These are phyloP conservation scores for Lentinula novae-zelandiae DNA, from an alignment of 1,284 basidiomycete species.

Conservation along the genomic window DNA sequence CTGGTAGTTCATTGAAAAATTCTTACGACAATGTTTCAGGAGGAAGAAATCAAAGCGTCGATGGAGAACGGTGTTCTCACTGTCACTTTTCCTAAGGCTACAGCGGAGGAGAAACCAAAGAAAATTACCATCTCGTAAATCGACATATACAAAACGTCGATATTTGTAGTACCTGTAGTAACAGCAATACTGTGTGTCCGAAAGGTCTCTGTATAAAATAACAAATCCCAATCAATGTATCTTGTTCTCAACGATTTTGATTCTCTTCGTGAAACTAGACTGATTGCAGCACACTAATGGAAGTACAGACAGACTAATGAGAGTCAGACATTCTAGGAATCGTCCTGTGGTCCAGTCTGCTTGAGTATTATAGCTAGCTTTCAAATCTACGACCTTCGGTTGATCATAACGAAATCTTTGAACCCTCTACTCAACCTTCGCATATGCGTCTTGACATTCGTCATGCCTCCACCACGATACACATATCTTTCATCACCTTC, in stretches of 20 bases:
- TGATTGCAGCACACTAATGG: too few relatives aligned
- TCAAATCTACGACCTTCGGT: neutral
- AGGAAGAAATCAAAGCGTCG: constrained; percentile 17
- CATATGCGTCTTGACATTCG: constrained; percentile 24
- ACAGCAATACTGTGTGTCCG: too few relatives aligned
- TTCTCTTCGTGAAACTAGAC: too few relatives aligned
- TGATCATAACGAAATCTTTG: constrained; percentile 31
- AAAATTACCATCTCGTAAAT: constrained; percentile 15
- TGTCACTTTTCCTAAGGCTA: constrained; percentile 15
- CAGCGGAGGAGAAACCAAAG: constrained; percentile 13
- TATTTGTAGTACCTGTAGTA: too few relatives aligned
- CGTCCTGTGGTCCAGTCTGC: too few relatives aligned
- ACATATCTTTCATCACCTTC: constrained; percentile 28
- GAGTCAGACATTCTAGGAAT: too few relatives aligned
- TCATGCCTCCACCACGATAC: constrained; percentile 21
- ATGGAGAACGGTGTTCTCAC: constrained; percentile 17
- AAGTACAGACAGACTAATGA: too few relatives aligned
- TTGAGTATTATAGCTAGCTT: too few relatives aligned
- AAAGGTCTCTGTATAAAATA: too few relatives aligned
- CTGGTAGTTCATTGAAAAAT: neutral
- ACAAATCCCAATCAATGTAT: too few relatives aligned
- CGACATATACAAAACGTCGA: neutral
- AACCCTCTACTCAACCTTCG: constrained; percentile 40
- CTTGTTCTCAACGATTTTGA: too few relatives aligned
- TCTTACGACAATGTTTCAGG: neutral